These are phyloP conservation scores for Aspergillus sp. DNA, from an alignment of 2,329 filamentous ascomycete genomes.

Conservation along the genomic window DNA sequence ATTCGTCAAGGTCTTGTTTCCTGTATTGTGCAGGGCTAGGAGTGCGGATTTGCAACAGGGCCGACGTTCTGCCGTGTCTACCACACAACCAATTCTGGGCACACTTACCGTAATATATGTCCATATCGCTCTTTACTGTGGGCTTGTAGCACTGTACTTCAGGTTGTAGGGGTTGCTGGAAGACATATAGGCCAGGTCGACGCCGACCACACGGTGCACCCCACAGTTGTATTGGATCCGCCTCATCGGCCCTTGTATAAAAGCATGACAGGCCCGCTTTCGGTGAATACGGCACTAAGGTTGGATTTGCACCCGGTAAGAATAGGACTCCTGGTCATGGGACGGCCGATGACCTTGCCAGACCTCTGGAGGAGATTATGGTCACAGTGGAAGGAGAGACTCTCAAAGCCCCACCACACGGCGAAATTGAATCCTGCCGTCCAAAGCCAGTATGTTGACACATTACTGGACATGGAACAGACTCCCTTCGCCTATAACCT, in stretches of 20 bases:
- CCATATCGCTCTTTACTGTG: not conserved
- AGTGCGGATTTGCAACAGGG: not conserved
- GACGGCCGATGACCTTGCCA: not conserved
- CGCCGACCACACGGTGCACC: not conserved
- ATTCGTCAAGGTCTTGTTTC: no score
- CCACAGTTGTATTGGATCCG: not conserved
- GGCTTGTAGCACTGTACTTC: not conserved
- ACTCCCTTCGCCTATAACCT: conserved; percentile 3
- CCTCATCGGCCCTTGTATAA: not conserved
- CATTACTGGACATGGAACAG: conserved; percentile 3
- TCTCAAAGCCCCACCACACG: not conserved
- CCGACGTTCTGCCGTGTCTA: not conserved
- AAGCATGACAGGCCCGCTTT: not conserved
- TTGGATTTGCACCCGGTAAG: not conserved
- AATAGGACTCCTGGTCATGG: not conserved
- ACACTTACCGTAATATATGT: not conserved
- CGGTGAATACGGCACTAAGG: not conserved
- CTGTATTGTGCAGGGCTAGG: no score
- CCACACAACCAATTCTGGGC: not conserved
- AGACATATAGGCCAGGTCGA: not conserved
- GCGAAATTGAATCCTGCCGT: not conserved
- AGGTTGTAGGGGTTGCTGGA: not conserved
- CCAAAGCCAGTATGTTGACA: conserved; percentile 1
- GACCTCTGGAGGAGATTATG: not conserved
- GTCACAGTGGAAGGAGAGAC: not conserved